Evolutionary conservation across 495 filamentous ascomycete genomes (phyloP), one percentile per base, ranked within the genome.

Genomic region (Penicillium antarcticum): DNA sequence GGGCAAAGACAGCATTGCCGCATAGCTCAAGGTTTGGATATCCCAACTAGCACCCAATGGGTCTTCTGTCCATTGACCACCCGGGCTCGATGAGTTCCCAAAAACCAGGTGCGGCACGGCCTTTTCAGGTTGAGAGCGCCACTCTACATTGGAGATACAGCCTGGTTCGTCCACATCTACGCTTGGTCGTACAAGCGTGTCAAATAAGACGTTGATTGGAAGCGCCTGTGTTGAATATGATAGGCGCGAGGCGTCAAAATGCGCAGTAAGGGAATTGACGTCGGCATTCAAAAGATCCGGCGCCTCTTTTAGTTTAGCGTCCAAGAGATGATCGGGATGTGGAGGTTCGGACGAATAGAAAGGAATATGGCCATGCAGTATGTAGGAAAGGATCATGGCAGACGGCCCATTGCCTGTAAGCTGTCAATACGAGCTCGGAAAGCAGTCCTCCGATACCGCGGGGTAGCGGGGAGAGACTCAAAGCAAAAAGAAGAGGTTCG

Each of bases 211-310:
- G 53, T 87, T 87, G 19, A 86, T 72, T 0, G 84, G 84, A 1
- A 86, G 72, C 1, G 84, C 82, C 57, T 86, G 83, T 1, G 75
- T 83, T 19, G 84, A 86, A 58, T 87, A 87, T 2, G 79, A 81
- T 14, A 85, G 70, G 8, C 73, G 70, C 0, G 84, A 83, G 1
- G 80, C 82, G 5, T 70, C 74, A 57, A 87, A 85, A 61, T 87
- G 84, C 6, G 77, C 75, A 8, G 83, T 84, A 8, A 86, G 67
- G 14, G 64, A 49, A 33, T 69, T 61, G 1, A 72, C 67, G 55
- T 82, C 71, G 38, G 69, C 62, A 31, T 80, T 58, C 8, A 85
- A 69, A 4, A 77, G 63, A 10, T 71, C 68, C 8, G 75, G 70
- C 1, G 62, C 53, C 44, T 52, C 56, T 21, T 66, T 65, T 35